These are phyloP conservation scores for Raphanus raphanistrum DNA, from an alignment of 345 rosid genomes.

Conservation along the genomic window DNA sequence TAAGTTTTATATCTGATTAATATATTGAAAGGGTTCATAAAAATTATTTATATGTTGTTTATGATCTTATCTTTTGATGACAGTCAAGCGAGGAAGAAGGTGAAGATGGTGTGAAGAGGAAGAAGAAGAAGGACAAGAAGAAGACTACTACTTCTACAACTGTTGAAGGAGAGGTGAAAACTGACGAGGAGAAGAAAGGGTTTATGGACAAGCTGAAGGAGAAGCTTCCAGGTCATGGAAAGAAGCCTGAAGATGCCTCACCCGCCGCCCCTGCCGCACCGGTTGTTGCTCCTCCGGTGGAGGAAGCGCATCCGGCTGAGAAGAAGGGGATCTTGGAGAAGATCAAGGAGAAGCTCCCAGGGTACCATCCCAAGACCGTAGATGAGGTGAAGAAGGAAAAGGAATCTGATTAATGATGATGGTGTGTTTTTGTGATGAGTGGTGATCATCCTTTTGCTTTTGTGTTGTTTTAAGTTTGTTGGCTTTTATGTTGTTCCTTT, in stretches of 20 bases:
- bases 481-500: constrained; percentile 14
- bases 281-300: constrained; percentile 38
- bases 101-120: constrained; percentile 56
- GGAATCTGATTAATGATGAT: constrained; percentile 27
- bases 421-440: constrained; percentile 20
- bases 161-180: constrained; percentile 39
- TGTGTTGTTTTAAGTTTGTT: constrained; percentile 35
- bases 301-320: constrained; percentile 44
- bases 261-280: constrained; percentile 32
- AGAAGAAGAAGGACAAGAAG: constrained; percentile 58
- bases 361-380: constrained; percentile 59
- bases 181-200: constrained; percentile 53
- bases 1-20: constrained; percentile 47
- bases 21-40: not conserved
- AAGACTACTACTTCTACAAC: constrained; percentile 5
- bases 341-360: constrained; percentile 92
- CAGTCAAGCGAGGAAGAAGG: constrained; percentile 87
- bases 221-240: constrained; percentile 47
- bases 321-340: constrained; percentile 83
- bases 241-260: constrained; percentile 46
- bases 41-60: not conserved
- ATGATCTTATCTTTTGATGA: constrained; percentile 1
- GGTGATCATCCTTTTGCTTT: constrained; percentile 31
- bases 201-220: constrained; percentile 53
- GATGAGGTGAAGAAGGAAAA: constrained; percentile 51